Evolutionary conservation across 2,329 filamentous ascomycete species (phyloP).

Genomic region (Aspergillus sp.): DNA sequence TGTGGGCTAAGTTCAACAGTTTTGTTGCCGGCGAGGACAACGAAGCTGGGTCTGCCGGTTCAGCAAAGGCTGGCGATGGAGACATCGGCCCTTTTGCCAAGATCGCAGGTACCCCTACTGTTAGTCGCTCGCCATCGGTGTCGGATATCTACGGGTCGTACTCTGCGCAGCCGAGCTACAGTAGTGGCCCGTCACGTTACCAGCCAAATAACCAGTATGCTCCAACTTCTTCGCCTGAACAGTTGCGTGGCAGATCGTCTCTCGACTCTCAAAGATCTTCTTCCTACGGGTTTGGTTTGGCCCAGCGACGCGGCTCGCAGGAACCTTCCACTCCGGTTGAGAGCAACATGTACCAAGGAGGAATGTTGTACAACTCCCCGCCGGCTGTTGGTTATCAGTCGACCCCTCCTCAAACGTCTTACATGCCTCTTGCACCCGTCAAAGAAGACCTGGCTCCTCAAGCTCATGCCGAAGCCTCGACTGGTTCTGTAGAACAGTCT

Average conservation of each 20-base stretch:
- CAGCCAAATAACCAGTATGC: constrained; percentile 48
- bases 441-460: constrained; percentile 38
- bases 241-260: constrained; percentile 52
- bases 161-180: constrained; percentile 39
- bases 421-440: constrained; percentile 44
- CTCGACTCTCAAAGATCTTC: constrained; percentile 50
- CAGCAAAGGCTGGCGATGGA: constrained; percentile 57
- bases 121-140: constrained; percentile 72
- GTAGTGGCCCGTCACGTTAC: constrained; percentile 44
- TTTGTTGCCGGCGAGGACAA: constrained; percentile 92
- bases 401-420: constrained; percentile 41
- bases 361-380: constrained; percentile 36
- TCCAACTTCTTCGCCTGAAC: constrained; percentile 55
- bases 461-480: constrained; percentile 24
- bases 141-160: constrained; percentile 74
- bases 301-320: constrained; percentile 41
- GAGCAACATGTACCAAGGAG: constrained; percentile 34
- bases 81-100: constrained; percentile 80
- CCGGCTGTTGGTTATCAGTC: constrained; percentile 36
- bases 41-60: constrained; percentile 62
- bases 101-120: constrained; percentile 71
- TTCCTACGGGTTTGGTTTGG: constrained; percentile 37
- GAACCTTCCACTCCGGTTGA: constrained; percentile 40
- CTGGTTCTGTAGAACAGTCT: constrained; percentile 24
- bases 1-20: constrained; percentile 93